These are phyloP conservation scores for Lentinula guzmanii DNA, from an alignment of 768 basidiomycete genomes.

Conservation along the genomic window DNA sequence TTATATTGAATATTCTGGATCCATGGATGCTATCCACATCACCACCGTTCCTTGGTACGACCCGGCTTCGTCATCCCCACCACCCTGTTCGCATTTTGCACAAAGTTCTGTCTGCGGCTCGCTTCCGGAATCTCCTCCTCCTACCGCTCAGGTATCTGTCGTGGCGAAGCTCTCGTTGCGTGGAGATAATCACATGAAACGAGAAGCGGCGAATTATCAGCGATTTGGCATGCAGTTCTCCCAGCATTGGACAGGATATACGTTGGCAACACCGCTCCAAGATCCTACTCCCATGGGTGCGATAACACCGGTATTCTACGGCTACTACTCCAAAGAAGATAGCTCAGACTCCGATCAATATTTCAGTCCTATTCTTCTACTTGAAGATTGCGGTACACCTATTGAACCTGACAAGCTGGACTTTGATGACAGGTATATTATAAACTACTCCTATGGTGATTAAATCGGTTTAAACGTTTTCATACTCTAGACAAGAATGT, in stretches of 20 bases:
- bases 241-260: slow-evolving; percentile 45
- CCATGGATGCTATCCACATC: background rate
- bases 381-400: slow-evolving; percentile 35
- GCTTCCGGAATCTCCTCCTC: slow-evolving; percentile 15
- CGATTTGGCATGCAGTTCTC: slow-evolving; percentile 38
- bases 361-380: slow-evolving; percentile 34
- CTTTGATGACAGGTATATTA: slow-evolving; percentile 30
- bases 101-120: background rate
- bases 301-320: slow-evolving; percentile 59
- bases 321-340: slow-evolving; percentile 37
- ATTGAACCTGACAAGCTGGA: slow-evolving; percentile 20
- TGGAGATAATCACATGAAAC: slow-evolving; percentile 28
- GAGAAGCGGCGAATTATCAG: slow-evolving; percentile 40
- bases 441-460: no score
- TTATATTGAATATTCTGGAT: background rate
- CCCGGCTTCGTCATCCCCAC: background rate
- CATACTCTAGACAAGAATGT: slow-evolving; percentile 29
- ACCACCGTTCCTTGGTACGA: background rate
- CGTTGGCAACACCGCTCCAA: slow-evolving; percentile 33
- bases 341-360: slow-evolving; percentile 12
- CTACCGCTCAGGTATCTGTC: slow-evolving; percentile 33
- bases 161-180: slow-evolving; percentile 38
- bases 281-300: slow-evolving; percentile 42
- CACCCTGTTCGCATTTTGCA: background rate
- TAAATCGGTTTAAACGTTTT: background rate